phyloP scores from a whole-genome alignment of 1,284 basidiomycete genomes.

The Puccinia coronata region DNA sequence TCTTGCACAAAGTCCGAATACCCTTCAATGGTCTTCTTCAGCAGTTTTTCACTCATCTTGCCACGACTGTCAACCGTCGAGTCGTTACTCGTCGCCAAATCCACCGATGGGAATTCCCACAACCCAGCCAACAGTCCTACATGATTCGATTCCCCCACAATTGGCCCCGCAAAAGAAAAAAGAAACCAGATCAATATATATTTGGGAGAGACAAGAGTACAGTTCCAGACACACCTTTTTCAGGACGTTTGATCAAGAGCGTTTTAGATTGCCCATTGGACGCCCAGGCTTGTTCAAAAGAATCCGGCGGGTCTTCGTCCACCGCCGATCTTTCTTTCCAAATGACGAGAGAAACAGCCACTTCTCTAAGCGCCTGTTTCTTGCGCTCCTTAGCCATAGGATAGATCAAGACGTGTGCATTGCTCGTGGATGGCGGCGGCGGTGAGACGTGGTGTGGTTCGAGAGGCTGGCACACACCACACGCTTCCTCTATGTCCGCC shows the following conservation, averaged over 20 bases:
- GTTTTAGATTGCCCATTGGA: slow-evolving; percentile 50
- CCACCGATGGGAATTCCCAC: slow-evolving; percentile 74
- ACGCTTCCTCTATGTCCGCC: slow-evolving; percentile 38
- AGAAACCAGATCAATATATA: slow-evolving; percentile 51
- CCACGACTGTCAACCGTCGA: neutral
- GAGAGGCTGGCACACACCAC: slow-evolving; percentile 29
- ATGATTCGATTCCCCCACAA: slow-evolving; percentile 26
- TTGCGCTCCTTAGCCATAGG: slow-evolving; percentile 48
- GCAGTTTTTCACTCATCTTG: neutral
- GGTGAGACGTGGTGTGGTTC: neutral
- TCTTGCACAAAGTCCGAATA: neutral
- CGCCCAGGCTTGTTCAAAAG: slow-evolving; percentile 51
- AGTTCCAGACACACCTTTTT: slow-evolving; percentile 63
- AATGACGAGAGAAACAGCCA: slow-evolving; percentile 35
- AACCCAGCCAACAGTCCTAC: slow-evolving; percentile 83
- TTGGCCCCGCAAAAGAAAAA: neutral
- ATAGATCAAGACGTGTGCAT: slow-evolving; percentile 23
- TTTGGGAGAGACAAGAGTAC: neutral
- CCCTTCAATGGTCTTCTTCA: neutral
- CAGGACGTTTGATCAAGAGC: slow-evolving; percentile 40
- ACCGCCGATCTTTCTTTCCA: slow-evolving; percentile 8
- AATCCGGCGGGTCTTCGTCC: neutral
- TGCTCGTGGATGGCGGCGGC: neutral
- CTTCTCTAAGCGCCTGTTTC: slow-evolving; percentile 27
- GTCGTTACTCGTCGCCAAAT: slow-evolving; percentile 51